Conservation (phyloP, 768 basidiomycete species). For the Xerocomus spinulosus region DNA sequence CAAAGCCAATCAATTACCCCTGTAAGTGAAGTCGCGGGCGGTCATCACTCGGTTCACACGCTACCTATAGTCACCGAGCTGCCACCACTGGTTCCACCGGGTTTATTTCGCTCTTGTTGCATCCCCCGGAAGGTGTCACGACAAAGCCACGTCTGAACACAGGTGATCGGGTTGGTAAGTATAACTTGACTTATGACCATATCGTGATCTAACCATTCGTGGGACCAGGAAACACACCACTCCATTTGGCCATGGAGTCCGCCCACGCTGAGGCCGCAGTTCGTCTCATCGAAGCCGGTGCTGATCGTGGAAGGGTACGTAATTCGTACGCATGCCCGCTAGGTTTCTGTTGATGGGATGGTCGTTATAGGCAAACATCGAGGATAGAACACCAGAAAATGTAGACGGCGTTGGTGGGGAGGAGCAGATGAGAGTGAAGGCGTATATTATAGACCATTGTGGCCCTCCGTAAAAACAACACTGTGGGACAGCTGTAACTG, state of each 20-base stretch:
- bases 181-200: background rate
- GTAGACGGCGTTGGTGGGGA: conserved; percentile 83
- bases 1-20: conserved; percentile 85
- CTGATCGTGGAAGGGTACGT: conserved; percentile 83
- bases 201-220: conserved; percentile 4
- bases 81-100: conserved; percentile 92
- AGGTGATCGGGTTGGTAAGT: conserved; percentile 68
- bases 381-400: conserved; percentile 83
- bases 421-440: conserved; percentile 77
- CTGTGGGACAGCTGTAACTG: background rate
- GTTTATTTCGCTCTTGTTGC: conserved; percentile 81
- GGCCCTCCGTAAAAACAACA: conserved; percentile 35
- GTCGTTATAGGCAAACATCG: conserved; percentile 64
- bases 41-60: conserved; percentile 2
- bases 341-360: conserved; percentile 2
- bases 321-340: background rate
- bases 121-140: conserved; percentile 64
- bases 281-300: conserved; percentile 89
- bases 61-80: conserved; percentile 73
- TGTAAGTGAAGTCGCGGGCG: conserved; percentile 42
- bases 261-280: conserved; percentile 91
- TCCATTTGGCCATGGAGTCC: conserved; percentile 97
- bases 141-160: conserved; percentile 83
- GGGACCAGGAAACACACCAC: conserved; percentile 85
- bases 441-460: conserved; percentile 72